phyloP scores from a whole-genome alignment of 208 protist genomes.

The Leishmania major region DNA sequence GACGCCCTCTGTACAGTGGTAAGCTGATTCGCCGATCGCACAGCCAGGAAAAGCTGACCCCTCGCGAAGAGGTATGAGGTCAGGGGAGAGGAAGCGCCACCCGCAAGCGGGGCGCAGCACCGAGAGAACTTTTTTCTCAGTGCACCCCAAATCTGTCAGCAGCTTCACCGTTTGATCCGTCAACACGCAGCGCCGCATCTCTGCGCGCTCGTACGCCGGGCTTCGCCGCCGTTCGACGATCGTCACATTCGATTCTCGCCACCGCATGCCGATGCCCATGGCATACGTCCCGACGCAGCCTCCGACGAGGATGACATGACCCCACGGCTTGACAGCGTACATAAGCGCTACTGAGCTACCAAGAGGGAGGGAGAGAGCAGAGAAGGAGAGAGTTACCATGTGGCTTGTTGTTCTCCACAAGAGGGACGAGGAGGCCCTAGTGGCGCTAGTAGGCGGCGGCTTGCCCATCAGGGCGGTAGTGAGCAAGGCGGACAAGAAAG shows the following conservation, averaged over 20 bases:
- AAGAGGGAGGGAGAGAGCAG: constrained; percentile 19
- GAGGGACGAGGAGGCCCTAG: neutral
- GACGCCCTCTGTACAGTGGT: constrained; percentile 69
- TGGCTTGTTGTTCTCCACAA: neutral
- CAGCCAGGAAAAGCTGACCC: constrained; percentile 70
- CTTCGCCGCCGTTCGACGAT: constrained; percentile 57
- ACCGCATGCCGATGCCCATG: constrained; percentile 88
- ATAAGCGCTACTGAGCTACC: constrained; percentile 30
- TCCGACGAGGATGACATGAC: constrained; percentile 72
- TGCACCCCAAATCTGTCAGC: constrained; percentile 74
- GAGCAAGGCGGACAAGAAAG: no score
- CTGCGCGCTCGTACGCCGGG: constrained; percentile 51
- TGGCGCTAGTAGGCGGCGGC: neutral
- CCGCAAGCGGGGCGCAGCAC: constrained; percentile 51
- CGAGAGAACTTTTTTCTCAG: constrained; percentile 39
- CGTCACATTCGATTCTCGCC: constrained; percentile 76
- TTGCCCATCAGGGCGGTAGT: neutral
- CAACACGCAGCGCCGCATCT: constrained; percentile 62
- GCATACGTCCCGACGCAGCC: constrained; percentile 68
- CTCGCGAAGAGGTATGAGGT: constrained; percentile 52
- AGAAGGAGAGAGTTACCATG: neutral
- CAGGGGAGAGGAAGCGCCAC: constrained; percentile 64
- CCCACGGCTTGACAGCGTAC: constrained; percentile 91
- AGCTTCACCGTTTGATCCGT: constrained; percentile 74
- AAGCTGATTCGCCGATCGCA: constrained; percentile 59